Evolutionary conservation across 2,329 filamentous ascomycete species (phyloP).

Genomic region (Fusarium sublunatum): DNA sequence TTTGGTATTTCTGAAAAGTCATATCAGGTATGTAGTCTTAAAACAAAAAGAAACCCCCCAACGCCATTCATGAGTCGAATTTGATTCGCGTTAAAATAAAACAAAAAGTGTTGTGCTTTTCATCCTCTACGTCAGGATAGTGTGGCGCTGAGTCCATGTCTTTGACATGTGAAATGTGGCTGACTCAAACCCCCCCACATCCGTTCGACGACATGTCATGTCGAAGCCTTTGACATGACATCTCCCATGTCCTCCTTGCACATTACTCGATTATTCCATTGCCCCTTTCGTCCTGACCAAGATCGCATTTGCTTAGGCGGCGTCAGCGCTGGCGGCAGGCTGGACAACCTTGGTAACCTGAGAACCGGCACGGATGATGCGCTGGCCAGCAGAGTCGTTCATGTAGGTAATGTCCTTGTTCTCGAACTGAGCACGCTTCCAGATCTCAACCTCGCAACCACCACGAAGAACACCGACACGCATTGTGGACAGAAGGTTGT

Average conservation of each 20-base stretch:
- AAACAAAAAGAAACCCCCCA: constrained; percentile 40
- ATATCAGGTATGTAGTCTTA: constrained; percentile 28
- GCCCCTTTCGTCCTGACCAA: constrained; percentile 31
- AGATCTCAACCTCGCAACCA: constrained; percentile 90
- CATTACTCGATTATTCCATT: constrained; percentile 36
- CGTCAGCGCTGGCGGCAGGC: constrained; percentile 84
- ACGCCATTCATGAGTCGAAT: constrained; percentile 46
- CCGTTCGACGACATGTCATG: constrained; percentile 30
- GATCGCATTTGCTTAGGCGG: constrained; percentile 65
- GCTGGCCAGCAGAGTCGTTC: constrained; percentile 83
- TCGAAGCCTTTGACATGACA: constrained; percentile 8
- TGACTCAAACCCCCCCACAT: constrained; percentile 25
- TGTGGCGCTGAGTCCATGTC: constrained; percentile 19
- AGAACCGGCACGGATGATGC: constrained; percentile 85
- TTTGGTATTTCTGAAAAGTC: constrained; percentile 35
- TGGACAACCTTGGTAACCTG: constrained; percentile 87
- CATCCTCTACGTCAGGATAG: constrained; percentile 7
- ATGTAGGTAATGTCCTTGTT: constrained; percentile 84
- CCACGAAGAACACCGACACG: constrained; percentile 86
- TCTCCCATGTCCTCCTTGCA: constrained; percentile 23
- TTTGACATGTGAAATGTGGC: constrained; percentile 39
- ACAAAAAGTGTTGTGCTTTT: constrained; percentile 25
- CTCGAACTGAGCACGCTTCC: constrained; percentile 87
- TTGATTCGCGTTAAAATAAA: constrained; percentile 31
- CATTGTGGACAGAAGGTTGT: constrained; percentile 91